A percentile compares a stretch with the other conserved stretches of the same genome.
phyloP scores from a whole-genome alignment of 164 flowering plant species.

The Akebia trifoliata region DNA sequence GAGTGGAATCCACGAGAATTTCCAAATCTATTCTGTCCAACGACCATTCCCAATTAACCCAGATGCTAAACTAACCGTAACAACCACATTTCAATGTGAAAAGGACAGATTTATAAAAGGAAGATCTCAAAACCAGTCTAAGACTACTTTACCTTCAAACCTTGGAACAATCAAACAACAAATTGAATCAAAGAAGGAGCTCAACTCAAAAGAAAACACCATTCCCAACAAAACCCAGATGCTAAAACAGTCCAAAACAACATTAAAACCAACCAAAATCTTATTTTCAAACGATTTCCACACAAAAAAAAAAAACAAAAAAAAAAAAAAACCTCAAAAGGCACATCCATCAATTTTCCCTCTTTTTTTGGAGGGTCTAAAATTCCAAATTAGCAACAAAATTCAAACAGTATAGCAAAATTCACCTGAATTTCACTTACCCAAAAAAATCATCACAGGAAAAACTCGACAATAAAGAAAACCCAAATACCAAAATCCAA shows the following conservation, averaged over 20 bases:
- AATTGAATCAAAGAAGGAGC: not conserved
- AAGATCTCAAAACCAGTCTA: not conserved
- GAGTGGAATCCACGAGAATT: not conserved
- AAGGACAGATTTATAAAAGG: not conserved
- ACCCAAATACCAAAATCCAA: not conserved
- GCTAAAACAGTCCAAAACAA: not conserved
- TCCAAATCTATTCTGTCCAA: not conserved
- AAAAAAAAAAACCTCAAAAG: not conserved
- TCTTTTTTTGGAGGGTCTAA: not conserved
- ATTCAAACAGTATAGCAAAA: not conserved
- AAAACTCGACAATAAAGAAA: slow-evolving; percentile 13
- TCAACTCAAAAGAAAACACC: not conserved
- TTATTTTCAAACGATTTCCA: not conserved
- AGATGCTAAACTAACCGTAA: not conserved
- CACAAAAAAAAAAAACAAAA: too few relatives aligned
- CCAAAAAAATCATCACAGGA: not conserved
- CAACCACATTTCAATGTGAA: not conserved
- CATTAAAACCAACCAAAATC: not conserved
- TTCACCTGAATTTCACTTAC: not conserved
- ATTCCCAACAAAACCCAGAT: not conserved
- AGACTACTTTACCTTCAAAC: not conserved
- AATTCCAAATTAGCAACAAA: not conserved
- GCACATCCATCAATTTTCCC: not conserved
- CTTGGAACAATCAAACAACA: not conserved
- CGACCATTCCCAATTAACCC: not conserved